Conservation (phyloP, 2,329 filamentous ascomycete species). For the Neofusicoccum parvum region DNA sequence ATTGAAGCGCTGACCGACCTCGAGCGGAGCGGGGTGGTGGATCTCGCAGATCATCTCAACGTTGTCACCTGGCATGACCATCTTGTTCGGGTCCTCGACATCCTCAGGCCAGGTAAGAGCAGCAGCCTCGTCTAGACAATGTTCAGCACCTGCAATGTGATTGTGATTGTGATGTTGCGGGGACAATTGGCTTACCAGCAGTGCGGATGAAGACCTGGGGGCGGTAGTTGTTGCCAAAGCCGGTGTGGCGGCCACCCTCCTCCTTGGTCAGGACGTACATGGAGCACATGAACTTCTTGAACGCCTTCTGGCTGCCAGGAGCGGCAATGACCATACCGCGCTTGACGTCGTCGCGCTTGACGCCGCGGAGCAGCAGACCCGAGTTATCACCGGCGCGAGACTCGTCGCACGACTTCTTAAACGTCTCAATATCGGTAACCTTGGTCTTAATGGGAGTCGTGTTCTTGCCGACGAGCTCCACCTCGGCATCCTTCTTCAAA, state of each 20-base stretch:
- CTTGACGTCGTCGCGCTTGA: constrained; percentile 91
- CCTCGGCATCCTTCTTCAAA: constrained; percentile 90
- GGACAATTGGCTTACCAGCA: constrained; percentile 64
- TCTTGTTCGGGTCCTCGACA: constrained; percentile 72
- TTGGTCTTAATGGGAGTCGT: constrained; percentile 89
- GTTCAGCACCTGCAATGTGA: neutral
- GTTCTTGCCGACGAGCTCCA: constrained; percentile 92
- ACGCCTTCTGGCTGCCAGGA: constrained; percentile 81
- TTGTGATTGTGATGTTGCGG: neutral
- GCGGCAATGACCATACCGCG: constrained; percentile 93
- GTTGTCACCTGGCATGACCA: constrained; percentile 98
- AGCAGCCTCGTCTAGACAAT: constrained; percentile 61
- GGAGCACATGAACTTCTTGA: constrained; percentile 90
- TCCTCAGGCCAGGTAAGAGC: constrained; percentile 85
- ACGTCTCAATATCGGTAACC: constrained; percentile 99
- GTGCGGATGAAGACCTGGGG: constrained; percentile 96
- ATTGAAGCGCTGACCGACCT: constrained; percentile 95
- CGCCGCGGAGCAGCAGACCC: constrained; percentile 89
- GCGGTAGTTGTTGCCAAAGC: constrained; percentile 94
- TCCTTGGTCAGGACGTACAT: constrained; percentile 98
- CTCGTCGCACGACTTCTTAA: constrained; percentile 99
- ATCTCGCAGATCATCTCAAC: constrained; percentile 93
- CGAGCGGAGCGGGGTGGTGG: constrained; percentile 81
- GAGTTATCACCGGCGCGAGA: constrained; percentile 98
- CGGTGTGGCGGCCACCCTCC: constrained; percentile 95